Evolutionary conservation across 1,139 yeast species (phyloP).

Genomic region (Yamadazyma diddensiae): DNA sequence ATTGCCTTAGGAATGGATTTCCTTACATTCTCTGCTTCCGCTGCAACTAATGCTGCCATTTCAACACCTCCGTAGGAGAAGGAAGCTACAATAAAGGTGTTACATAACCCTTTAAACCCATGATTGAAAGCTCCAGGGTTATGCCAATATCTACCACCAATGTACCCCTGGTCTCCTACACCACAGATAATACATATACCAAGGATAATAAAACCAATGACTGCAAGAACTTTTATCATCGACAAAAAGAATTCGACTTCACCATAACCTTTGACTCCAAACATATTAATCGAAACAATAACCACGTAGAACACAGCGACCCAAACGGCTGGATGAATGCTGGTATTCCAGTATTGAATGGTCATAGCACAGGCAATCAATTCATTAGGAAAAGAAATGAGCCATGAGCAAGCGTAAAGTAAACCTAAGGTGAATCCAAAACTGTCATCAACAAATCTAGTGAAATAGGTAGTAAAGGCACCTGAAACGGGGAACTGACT

Average conservation of each 20-base stretch:
- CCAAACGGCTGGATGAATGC: slow-evolving; percentile 42
- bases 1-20: slow-evolving; percentile 70
- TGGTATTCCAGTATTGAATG: slow-evolving; percentile 37
- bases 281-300: slow-evolving; percentile 36
- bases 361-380: slow-evolving; percentile 45
- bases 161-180: slow-evolving; percentile 39
- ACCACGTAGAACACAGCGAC: slow-evolving; percentile 39
- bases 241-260: slow-evolving; percentile 44
- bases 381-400: slow-evolving; percentile 43
- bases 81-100: slow-evolving; percentile 84
- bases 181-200: slow-evolving; percentile 39
- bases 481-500: slow-evolving; percentile 63
- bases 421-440: slow-evolving; percentile 54
- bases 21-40: slow-evolving; percentile 74
- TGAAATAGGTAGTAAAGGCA: slow-evolving; percentile 53
- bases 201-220: slow-evolving; percentile 40
- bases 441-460: slow-evolving; percentile 60
- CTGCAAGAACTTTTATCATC: slow-evolving; percentile 41
- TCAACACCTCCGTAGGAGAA: slow-evolving; percentile 67
- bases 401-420: slow-evolving; percentile 42
- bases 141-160: slow-evolving; percentile 42
- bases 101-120: slow-evolving; percentile 75
- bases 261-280: slow-evolving; percentile 47
- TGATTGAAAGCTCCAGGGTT: slow-evolving; percentile 48
- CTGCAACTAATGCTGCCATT: slow-evolving; percentile 76